A percentile compares a stretch with the other conserved stretches of the same genome.
phyloP scores from a whole-genome alignment of 2,329 filamentous ascomycete species.

The Stachybotrys elegans region DNA sequence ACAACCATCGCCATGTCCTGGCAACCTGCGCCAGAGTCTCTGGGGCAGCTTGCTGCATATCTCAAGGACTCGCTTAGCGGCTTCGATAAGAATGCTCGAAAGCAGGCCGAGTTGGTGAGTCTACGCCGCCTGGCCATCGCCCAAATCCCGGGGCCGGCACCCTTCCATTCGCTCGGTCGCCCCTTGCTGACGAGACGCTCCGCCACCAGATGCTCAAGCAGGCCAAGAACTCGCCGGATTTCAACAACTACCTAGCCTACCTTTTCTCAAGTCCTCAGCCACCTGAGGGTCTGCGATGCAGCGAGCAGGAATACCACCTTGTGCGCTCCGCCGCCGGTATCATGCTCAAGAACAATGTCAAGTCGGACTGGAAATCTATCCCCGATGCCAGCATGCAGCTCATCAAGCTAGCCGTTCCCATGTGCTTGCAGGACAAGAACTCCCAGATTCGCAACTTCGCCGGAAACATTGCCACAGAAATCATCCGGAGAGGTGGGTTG shows the following conservation, averaged over 20 bases:
- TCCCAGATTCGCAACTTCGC: slow-evolving; percentile 81
- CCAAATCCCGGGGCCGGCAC: too few relatives aligned
- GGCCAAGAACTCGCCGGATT: slow-evolving; percentile 82
- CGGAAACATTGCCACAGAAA: slow-evolving; percentile 90
- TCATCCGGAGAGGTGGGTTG: slow-evolving; percentile 78
- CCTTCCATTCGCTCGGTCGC: too few relatives aligned
- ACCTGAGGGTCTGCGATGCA: slow-evolving; percentile 56
- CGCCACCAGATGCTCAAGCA: slow-evolving; percentile 77
- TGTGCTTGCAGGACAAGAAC: slow-evolving; percentile 76
- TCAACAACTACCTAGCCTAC: slow-evolving; percentile 95
- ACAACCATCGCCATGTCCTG: slow-evolving; percentile 78
- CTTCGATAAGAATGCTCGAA: slow-evolving; percentile 73
- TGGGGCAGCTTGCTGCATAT: slow-evolving; percentile 83
- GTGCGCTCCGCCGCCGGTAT: slow-evolving; percentile 85
- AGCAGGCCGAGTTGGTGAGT: slow-evolving; percentile 81
- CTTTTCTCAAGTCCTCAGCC: slow-evolving; percentile 70
- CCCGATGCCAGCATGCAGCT: slow-evolving; percentile 67
- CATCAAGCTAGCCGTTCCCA: slow-evolving; percentile 72
- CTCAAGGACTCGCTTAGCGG: slow-evolving; percentile 89
- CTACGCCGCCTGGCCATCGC: too few relatives aligned
- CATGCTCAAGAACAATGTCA: slow-evolving; percentile 94
- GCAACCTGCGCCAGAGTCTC: slow-evolving; percentile 82
- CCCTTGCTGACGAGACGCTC: slow-evolving; percentile 14
- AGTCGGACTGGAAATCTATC: slow-evolving; percentile 68
- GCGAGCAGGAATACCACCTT: slow-evolving; percentile 60